Base-by-base conservation (phyloP, 495 filamentous ascomycete species). In the Xylaria telfairii region DNA sequence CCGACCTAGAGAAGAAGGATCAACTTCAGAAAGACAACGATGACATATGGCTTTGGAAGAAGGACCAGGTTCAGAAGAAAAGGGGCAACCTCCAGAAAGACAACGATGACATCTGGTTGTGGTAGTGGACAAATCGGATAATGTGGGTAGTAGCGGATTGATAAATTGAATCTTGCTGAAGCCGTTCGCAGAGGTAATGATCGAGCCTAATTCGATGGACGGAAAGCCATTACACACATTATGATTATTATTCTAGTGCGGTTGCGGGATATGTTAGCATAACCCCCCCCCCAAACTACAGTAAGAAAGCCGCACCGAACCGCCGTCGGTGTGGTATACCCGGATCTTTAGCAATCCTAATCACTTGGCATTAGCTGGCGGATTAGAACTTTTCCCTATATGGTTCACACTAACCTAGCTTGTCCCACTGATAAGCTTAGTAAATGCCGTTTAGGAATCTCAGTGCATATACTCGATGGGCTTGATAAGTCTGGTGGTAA, bases 91-190 rank as follows among this genome's bases (percentile, higher is more conserved):
- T 65, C 47, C 46, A 66, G 63, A 66, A 54, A 30, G 64, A 57
- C 51, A 67, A 67, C 51, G 65, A 67, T 24, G 65, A 67, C 8
- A 30, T 67, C 49, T 67, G 49, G 63, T 24, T 66, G 63, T 66
- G 63, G 61, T 46, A 65, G 26, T 9, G 13, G 26, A 13, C 24
- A 3, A 37, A 61, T 42, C 12, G 19, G 32, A 41, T 17, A 6
- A 21, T 21, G 30, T 37, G 7, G 34, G 19, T 9, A 61, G 34
- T 37, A 42, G n/a, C 34, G 8, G 59, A 41, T 39, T 15, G 8
- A 21, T 42, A 2, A 26, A 41, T 42, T 28, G 19, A 41, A 37
- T 42, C 21, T 61, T 17, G 19, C 7, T 37, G 19, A 42, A 24
- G n/a, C 5, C 1, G 2, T 24, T 61, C 59, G 3, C 0, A 37